phyloP scores from a whole-genome alignment of 257 asterid genomes.

The Vinca minor region DNA sequence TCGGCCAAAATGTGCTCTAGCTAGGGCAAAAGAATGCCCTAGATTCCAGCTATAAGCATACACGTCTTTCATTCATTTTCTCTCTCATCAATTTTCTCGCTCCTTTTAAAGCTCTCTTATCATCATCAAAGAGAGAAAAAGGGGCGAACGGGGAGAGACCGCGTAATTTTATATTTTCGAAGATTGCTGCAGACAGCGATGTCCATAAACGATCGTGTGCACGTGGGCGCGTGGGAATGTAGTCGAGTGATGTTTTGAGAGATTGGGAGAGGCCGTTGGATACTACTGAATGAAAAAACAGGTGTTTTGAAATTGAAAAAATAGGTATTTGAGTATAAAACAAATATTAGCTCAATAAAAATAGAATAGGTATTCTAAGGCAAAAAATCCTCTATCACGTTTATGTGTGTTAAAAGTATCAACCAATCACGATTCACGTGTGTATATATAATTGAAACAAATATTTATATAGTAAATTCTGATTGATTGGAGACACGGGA shows the following conservation, averaged over 20 bases:
- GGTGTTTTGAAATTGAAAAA: no score
- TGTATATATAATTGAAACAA: no score
- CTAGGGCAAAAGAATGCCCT: constrained; percentile 44
- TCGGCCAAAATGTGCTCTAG: no score
- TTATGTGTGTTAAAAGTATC: no score
- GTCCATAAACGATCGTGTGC: neutral
- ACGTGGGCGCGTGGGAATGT: constrained; percentile 4
- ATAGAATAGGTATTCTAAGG: no score
- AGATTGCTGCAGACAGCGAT: neutral
- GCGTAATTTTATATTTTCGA: constrained; percentile 39
- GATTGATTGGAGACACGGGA: no score
- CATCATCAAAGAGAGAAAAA: constrained; percentile 19
- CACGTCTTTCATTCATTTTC: neutral
- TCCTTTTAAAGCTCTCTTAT: constrained; percentile 42
- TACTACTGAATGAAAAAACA: no score
- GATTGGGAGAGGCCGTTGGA: constrained; percentile 22
- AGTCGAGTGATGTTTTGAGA: constrained; percentile 4
- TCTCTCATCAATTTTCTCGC: constrained; percentile 21
- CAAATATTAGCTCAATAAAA: no score
- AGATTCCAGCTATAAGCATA: constrained; percentile 15
- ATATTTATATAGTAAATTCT: no score
- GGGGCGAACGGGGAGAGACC: constrained; percentile 25
- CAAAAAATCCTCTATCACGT: no score
- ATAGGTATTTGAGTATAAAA: no score
- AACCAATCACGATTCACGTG: no score